Evolutionary conservation across 305 asterid species (phyloP).

Genomic region (Fraxinus baroniana): DNA sequence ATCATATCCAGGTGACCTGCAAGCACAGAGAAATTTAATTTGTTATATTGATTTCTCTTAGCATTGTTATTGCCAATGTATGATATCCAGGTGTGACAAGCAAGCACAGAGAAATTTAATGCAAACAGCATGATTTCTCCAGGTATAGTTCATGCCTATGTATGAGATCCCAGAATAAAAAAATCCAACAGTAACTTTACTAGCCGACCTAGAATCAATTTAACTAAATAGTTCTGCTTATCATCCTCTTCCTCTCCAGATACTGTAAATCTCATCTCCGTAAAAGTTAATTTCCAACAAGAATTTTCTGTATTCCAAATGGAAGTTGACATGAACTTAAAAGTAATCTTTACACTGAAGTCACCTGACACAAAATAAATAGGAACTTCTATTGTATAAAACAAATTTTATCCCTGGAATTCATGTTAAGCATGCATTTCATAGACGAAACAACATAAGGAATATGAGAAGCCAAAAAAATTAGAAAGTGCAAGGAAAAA

Average conservation of each 20-base stretch:
- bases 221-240: too few relatives aligned
- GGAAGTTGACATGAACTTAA: background rate
- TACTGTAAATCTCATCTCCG: too few relatives aligned
- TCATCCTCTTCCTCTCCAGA: too few relatives aligned
- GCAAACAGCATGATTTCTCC: background rate
- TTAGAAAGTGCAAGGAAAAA: constrained; percentile 13
- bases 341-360: background rate
- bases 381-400: background rate
- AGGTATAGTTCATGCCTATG: background rate
- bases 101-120: background rate
- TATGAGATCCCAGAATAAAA: too few relatives aligned
- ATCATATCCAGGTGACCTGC: constrained; percentile 63
- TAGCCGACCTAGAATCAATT: too few relatives aligned
- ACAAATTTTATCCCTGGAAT: background rate
- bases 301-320: background rate
- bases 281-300: background rate
- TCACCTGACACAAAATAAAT: background rate
- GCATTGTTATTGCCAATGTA: background rate
- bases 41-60: background rate
- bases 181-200: too few relatives aligned
- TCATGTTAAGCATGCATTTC: background rate
- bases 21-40: constrained; percentile 14
- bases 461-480: background rate
- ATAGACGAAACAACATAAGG: background rate
- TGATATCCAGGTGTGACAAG: constrained; percentile 10